Evolutionary conservation across 1,284 basidiomycete genomes (phyloP).

Genomic region (Exsudoporus floridanus): DNA sequence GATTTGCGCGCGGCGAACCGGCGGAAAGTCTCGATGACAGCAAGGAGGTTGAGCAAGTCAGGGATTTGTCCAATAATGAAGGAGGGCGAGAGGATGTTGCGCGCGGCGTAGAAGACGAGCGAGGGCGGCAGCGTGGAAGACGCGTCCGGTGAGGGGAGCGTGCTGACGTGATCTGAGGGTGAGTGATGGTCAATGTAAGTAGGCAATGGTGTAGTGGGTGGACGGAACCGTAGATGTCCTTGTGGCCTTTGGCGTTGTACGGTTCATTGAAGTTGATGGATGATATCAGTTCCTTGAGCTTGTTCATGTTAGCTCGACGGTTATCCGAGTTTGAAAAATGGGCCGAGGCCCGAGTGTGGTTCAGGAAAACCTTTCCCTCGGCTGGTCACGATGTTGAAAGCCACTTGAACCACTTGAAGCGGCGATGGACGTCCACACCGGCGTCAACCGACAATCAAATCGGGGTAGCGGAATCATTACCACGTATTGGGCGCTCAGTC

Average conservation of each 20-base stretch:
- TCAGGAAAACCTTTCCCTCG: background rate
- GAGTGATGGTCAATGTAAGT: conserved; percentile 1
- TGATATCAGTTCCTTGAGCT: conserved; percentile 13
- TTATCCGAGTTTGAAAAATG: background rate
- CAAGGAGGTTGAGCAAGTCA: conserved; percentile 43
- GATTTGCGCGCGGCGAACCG: conserved; percentile 32
- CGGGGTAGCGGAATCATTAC: too few relatives aligned
- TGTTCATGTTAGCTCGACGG: conserved; percentile 4
- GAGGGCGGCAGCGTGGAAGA: conserved; percentile 27
- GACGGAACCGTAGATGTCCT: conserved; percentile 22
- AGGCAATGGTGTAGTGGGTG: background rate
- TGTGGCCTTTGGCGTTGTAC: conserved; percentile 17
- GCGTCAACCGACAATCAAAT: too few relatives aligned
- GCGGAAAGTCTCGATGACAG: conserved; percentile 43
- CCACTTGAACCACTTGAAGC: background rate
- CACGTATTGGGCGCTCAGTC: background rate
- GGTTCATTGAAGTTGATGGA: conserved; percentile 17
- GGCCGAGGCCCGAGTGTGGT: background rate
- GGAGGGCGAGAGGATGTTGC: conserved; percentile 39
- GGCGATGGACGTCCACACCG: too few relatives aligned
- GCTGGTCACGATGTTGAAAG: too few relatives aligned
- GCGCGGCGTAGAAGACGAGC: conserved; percentile 39
- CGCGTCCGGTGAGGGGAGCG: background rate
- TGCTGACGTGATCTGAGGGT: conserved; percentile 14
- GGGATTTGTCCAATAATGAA: conserved; percentile 38